Evolutionary conservation across 2,329 filamentous ascomycete species (phyloP).

Genomic region (Ambrosiella beaveri): DNA sequence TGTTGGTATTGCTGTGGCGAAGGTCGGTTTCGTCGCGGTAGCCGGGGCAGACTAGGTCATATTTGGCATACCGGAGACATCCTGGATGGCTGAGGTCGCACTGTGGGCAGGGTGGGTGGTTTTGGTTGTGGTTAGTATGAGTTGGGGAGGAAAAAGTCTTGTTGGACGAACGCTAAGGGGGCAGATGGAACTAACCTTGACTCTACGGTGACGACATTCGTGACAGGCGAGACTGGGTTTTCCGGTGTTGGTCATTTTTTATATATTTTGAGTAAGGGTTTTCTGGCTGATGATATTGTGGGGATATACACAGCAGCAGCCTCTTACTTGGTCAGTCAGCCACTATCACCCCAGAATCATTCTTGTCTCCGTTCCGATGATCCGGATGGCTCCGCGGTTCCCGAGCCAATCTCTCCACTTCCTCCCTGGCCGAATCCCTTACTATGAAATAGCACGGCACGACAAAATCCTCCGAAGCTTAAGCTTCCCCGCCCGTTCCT

Average conservation of each 20-base stretch:
- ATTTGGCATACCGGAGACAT: slow-evolving; percentile 10
- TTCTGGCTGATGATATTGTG: background rate
- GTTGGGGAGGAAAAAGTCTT: background rate
- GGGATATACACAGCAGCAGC: no score
- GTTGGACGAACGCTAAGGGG: background rate
- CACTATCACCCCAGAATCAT: no score
- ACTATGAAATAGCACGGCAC: no score
- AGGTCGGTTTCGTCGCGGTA: slow-evolving; percentile 13
- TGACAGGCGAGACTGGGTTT: slow-evolving; percentile 13
- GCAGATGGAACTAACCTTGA: slow-evolving; percentile 8
- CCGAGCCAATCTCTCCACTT: no score
- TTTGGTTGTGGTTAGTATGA: background rate
- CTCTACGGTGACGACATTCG: slow-evolving; percentile 11
- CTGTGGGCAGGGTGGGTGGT: background rate
- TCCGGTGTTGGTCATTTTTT: slow-evolving; percentile 10
- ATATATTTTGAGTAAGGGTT: background rate
- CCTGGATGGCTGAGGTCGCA: slow-evolving; percentile 12
- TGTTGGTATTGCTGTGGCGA: slow-evolving; percentile 13
- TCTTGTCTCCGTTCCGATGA: no score
- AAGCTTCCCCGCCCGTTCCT: background rate
- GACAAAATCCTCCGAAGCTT: background rate
- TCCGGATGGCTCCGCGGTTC: no score
- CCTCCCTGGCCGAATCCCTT: no score
- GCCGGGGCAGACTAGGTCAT: slow-evolving; percentile 9
- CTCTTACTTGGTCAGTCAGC: no score